phyloP scores from a whole-genome alignment of 2,329 filamentous ascomycete species.

The Sphaerostilbella broomeana region DNA sequence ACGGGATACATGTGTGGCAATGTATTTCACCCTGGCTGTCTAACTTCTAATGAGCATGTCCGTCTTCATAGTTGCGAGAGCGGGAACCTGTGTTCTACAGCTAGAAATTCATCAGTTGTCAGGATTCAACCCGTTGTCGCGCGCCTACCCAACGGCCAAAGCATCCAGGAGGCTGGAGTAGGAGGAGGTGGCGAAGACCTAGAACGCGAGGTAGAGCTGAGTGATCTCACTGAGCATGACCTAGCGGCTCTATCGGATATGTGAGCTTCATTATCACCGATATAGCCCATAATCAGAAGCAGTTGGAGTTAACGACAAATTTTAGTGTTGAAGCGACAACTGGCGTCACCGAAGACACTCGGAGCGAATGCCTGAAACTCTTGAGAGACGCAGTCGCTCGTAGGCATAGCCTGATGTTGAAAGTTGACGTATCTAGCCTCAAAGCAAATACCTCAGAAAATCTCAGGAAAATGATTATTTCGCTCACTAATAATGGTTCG shows the following conservation, averaged over 20 bases:
- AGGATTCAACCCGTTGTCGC: conserved; percentile 74
- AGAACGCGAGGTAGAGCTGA: conserved; percentile 59
- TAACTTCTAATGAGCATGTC: conserved; percentile 56
- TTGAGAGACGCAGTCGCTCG: conserved; percentile 16
- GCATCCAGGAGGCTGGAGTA: conserved; percentile 66
- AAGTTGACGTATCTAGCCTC: conserved; percentile 18
- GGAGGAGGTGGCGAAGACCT: conserved; percentile 76
- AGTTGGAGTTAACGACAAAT: not conserved
- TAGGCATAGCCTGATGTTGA: conserved; percentile 23
- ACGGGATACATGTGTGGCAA: conserved; percentile 74
- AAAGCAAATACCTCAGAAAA: conserved; percentile 15
- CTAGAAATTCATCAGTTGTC: conserved; percentile 49
- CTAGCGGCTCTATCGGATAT: too few species aligned
- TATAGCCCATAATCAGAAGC: too few species aligned
- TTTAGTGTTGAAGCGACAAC: conserved; percentile 15
- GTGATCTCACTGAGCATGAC: conserved; percentile 47
- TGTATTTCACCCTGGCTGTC: conserved; percentile 57
- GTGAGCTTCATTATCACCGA: too few species aligned
- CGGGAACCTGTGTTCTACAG: conserved; percentile 53
- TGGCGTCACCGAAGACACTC: conserved; percentile 8
- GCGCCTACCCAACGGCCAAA: conserved; percentile 50
- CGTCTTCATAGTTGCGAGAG: conserved; percentile 84
- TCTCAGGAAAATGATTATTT: conserved; percentile 1
- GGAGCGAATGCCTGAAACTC: conserved; percentile 1
- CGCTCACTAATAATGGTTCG: not conserved